These are phyloP conservation scores for Naegleria fowleri DNA, from an alignment of 208 protist genomes.

Conservation along the genomic window DNA sequence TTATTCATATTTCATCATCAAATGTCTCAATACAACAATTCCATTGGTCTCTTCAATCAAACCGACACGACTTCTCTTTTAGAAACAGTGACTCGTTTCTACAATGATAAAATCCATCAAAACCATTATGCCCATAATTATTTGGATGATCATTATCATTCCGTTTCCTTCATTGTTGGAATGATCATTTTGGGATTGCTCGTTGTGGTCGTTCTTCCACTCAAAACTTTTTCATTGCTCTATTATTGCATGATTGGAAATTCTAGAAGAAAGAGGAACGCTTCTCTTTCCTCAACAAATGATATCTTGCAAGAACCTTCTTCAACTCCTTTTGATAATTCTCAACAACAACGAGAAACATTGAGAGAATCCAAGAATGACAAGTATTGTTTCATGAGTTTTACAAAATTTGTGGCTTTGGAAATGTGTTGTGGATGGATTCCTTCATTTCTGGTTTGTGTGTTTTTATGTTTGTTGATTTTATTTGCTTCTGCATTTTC, in stretches of 20 bases:
- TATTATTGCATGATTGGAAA: no score
- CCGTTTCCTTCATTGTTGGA: background rate
- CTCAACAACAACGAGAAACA: background rate
- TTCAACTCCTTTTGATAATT: no score
- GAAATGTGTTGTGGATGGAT: background rate
- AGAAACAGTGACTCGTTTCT: background rate
- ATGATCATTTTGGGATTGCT: background rate
- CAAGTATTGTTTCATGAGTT: background rate
- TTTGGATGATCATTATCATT: background rate
- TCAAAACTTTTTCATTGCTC: no score
- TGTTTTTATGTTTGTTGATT: background rate
- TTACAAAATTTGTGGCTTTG: background rate
- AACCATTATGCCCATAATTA: no score
- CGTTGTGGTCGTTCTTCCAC: background rate
- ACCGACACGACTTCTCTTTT: background rate
- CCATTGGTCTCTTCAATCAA: background rate
- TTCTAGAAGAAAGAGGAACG: no score
- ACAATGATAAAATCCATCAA: background rate
- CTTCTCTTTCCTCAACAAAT: background rate
- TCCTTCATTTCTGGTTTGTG: background rate
- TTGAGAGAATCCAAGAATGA: background rate
- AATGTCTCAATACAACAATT: background rate
- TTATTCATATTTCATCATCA: no score
- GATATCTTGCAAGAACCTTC: no score
- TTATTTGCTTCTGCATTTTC: background rate